Percentiles rank a stretch among this genome's conserved stretches.
Conservation (phyloP, 345 rosid species). For the Eucalyptus sp. region DNA sequence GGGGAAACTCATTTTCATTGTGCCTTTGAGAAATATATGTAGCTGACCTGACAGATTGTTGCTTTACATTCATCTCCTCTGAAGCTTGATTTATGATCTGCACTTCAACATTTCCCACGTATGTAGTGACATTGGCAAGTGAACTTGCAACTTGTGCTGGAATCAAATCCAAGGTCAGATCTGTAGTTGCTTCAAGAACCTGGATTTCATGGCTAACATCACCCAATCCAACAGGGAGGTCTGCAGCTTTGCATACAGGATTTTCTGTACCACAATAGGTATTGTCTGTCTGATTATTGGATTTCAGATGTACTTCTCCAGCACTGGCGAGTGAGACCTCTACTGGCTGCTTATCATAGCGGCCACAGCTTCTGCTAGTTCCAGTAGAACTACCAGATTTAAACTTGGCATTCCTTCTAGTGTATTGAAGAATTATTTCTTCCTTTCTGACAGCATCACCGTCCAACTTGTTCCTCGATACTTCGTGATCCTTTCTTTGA, state of each 20-base stretch:
- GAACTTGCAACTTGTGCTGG: slow-evolving; percentile 10
- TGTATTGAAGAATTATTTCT: slow-evolving; percentile 57
- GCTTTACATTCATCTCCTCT: not conserved
- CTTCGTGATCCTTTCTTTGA: slow-evolving; percentile 15
- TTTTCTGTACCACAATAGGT: not conserved
- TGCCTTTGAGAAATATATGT: not conserved
- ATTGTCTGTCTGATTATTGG: not conserved
- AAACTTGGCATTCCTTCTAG: slow-evolving; percentile 56
- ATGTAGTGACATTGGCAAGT: slow-evolving; percentile 3
- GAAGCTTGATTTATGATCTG: slow-evolving; percentile 3
- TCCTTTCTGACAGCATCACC: slow-evolving; percentile 16
- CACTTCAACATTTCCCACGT: slow-evolving; percentile 2
- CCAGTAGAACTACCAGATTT: slow-evolving; percentile 27
- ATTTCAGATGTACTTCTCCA: not conserved
- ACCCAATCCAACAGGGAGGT: slow-evolving; percentile 1
- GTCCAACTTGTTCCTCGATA: slow-evolving; percentile 10
- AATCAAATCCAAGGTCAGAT: slow-evolving; percentile 5
- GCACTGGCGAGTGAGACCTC: slow-evolving; percentile 8
- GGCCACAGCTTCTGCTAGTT: slow-evolving; percentile 2
- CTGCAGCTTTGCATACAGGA: not conserved
- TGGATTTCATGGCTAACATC: slow-evolving; percentile 15
- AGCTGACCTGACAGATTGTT: slow-evolving; percentile 3
- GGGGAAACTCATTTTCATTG: not conserved
- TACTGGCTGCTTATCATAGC: not conserved
- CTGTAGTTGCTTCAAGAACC: slow-evolving; percentile 13